phyloP scores from a whole-genome alignment of 257 asterid genomes.

The Salvia miltiorrhiza region DNA sequence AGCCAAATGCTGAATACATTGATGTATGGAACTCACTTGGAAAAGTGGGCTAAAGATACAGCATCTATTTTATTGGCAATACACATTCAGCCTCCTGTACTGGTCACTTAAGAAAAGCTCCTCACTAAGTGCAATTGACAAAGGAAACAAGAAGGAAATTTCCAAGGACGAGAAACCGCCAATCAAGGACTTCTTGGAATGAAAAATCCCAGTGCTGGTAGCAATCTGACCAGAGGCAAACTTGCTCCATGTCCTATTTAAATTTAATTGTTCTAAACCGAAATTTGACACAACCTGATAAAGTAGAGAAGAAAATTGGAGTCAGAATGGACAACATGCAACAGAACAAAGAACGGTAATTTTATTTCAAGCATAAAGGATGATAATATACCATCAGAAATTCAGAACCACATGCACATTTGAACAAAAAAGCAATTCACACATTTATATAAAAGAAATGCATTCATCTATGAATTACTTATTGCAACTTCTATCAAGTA shows the following conservation, averaged over 20 bases:
- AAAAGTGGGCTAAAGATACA: slow-evolving; percentile 46
- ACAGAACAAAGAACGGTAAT: background rate
- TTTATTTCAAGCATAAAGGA: background rate
- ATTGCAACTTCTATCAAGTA: background rate
- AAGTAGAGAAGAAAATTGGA: background rate
- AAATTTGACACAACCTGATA: slow-evolving; percentile 53
- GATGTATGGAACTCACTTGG: slow-evolving; percentile 47
- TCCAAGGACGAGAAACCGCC: slow-evolving; percentile 76
- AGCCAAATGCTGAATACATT: background rate
- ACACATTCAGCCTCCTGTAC: slow-evolving; percentile 49
- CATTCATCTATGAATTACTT: background rate
- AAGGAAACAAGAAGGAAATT: slow-evolving; percentile 79
- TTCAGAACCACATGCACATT: background rate
- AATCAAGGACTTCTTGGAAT: slow-evolving; percentile 84
- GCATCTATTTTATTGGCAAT: slow-evolving; percentile 47
- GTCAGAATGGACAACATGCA: slow-evolving; percentile 6
- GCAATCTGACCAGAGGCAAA: slow-evolving; percentile 71
- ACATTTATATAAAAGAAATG: background rate
- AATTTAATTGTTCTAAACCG: slow-evolving; percentile 38
- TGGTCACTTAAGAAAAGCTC: slow-evolving; percentile 46
- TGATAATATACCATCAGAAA: background rate
- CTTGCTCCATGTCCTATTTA: slow-evolving; percentile 88
- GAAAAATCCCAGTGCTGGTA: slow-evolving; percentile 55
- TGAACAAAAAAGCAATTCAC: background rate
- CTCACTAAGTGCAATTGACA: slow-evolving; percentile 82